Evolutionary conservation across 2,329 filamentous ascomycete genomes (phyloP), one percentile per base, ranked within the genome.

Genomic region (Fusarium musae): DNA sequence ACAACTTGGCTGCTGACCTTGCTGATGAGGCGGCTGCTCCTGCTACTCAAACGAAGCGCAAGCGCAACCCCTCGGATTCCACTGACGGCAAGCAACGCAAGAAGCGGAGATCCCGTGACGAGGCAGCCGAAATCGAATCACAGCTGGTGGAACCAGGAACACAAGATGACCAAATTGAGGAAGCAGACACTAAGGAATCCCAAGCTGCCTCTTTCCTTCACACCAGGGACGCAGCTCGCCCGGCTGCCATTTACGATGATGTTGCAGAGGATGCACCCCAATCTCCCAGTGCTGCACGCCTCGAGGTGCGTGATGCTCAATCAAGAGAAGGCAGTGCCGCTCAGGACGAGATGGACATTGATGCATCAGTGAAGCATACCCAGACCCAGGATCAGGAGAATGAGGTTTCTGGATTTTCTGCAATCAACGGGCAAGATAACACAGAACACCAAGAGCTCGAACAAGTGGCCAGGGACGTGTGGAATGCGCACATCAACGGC

Each of bases 401-500:
- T 37, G 72, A 57, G 30, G 53, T 59, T 26, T 67, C 64, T 32
- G 72, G 68, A 3, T 49, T 61, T 30, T 64, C 44, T 30, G 46
- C 42, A 44, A 44, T 52, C 34, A 70, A 71, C n/a, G 66, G 67
- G 28, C 39, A 57, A 17, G 68, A 56, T 9, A 59, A 54, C 40
- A 53, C 23, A 28, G 52, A 62, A 19, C 74, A 80, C 21, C 64
- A 67, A 9, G 77, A 82, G 52, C 72, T 80, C 4, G 79, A 79
- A 56, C 76, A 70, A 47, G 63, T 83, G 36, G 80, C 82, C 6
- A 75, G 79, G 47, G 78, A 83, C 63, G 80, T 82, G 28, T 82
- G 78, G 81, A 77, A 78, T 37, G 80, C 82, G 53, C 78, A 82
- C 46, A 67, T 79, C 54, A 82, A 79, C 17, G 78, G 70, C 8